These are phyloP conservation scores for Xylariaceae sp. DNA, from an alignment of 2,329 filamentous ascomycete genomes.

Conservation along the genomic window DNA sequence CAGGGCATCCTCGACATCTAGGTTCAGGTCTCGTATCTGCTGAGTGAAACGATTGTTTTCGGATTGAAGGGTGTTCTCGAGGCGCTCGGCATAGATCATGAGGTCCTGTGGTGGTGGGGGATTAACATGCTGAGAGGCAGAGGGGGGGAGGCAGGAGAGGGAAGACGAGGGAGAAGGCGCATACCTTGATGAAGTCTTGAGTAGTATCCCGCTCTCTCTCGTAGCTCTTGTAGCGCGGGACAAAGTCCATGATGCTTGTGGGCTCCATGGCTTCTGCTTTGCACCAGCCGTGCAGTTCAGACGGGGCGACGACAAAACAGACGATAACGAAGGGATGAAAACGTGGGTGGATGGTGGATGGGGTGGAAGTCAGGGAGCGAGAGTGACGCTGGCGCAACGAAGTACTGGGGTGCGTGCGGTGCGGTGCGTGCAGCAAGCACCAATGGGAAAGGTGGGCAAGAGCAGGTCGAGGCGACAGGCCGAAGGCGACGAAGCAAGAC, in stretches of 20 bases:
- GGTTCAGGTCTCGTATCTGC: slow-evolving; percentile 42
- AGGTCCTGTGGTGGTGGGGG: slow-evolving; percentile 40
- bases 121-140: slow-evolving; percentile 2
- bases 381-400: too few species aligned
- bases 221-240: slow-evolving; percentile 45
- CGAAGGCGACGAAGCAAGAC: too few species aligned
- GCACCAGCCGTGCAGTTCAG: background rate
- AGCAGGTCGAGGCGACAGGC: too few species aligned
- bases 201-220: slow-evolving; percentile 40
- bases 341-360: background rate
- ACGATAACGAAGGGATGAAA: background rate
- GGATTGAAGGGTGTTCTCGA: slow-evolving; percentile 42
- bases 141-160: slow-evolving; percentile 6
- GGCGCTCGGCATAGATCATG: slow-evolving; percentile 42
- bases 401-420: too few species aligned
- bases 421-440: too few species aligned
- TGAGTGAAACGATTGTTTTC: slow-evolving; percentile 44
- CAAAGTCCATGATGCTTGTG: slow-evolving; percentile 45
- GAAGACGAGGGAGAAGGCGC: slow-evolving; percentile 12
- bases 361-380: too few species aligned
- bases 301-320: too few species aligned
- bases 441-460: too few species aligned
- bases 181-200: slow-evolving; percentile 48
- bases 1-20: slow-evolving; percentile 51
- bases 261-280: slow-evolving; percentile 14